Percentiles rank a stretch among this genome's conserved stretches.
These are phyloP conservation scores for Annulohypoxylon maeteangense DNA, from an alignment of 495 filamentous ascomycete genomes.

Conservation along the genomic window DNA sequence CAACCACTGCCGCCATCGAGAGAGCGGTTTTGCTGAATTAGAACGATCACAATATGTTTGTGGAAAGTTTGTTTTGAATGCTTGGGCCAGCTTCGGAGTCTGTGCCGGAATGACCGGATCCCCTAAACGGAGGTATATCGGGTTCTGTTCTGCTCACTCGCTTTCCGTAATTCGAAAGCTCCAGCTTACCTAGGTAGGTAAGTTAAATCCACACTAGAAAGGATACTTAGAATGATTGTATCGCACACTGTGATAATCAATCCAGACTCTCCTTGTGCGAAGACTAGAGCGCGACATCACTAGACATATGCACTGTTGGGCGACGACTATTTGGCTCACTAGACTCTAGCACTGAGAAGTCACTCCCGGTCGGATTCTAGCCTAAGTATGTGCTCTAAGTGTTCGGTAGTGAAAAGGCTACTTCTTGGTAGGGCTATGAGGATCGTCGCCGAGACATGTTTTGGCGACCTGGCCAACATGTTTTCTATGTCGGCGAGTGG, in stretches of 20 bases:
- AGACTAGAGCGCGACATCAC: not conserved
- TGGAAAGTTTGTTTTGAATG: not conserved
- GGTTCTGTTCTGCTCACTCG: not conserved
- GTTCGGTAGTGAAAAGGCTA: not conserved
- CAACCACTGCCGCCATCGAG: not conserved
- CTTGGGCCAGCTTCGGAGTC: not conserved
- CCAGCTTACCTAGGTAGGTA: not conserved
- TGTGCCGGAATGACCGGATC: not conserved
- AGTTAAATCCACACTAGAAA: not conserved
- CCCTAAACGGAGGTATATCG: constrained; percentile 1
- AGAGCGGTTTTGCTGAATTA: not conserved
- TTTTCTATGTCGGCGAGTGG: not conserved
- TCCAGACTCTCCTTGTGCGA: not conserved
- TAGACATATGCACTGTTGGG: not conserved
- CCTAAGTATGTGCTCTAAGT: not conserved
- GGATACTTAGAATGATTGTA: not conserved
- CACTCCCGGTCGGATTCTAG: not conserved
- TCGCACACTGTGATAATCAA: not conserved
- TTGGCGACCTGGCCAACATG: not conserved
- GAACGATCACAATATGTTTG: not conserved
- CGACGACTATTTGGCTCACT: not conserved
- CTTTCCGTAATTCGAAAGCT: not conserved
- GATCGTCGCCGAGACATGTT: constrained; percentile 4
- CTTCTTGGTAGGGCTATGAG: constrained; percentile 5
- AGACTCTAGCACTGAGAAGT: too few relatives aligned